Evolutionary conservation across 768 basidiomycete genomes (phyloP).

Genomic region (Ramaria rubella): DNA sequence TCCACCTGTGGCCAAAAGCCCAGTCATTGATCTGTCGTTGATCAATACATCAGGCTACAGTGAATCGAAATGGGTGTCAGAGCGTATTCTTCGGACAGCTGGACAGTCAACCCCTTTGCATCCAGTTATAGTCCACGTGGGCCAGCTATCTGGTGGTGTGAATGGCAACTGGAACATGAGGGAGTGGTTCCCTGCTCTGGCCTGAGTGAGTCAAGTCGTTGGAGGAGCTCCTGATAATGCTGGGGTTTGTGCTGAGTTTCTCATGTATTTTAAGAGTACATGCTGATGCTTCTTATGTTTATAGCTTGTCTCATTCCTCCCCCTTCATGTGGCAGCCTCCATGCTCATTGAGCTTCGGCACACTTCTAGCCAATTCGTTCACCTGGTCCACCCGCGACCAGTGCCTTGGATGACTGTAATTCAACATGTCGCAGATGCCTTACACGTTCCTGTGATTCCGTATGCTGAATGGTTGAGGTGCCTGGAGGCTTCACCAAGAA

Average conservation of each 20-base stretch:
- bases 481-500: no score
- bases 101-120: slow-evolving; percentile 11
- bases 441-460: slow-evolving; percentile 25
- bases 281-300: neutral
- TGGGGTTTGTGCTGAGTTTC: neutral
- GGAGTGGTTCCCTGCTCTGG: slow-evolving; percentile 16
- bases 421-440: slow-evolving; percentile 14
- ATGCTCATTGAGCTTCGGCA: slow-evolving; percentile 34
- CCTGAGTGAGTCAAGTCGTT: slow-evolving; percentile 1
- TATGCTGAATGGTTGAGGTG: slow-evolving; percentile 26
- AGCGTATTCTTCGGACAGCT: slow-evolving; percentile 11
- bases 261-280: neutral
- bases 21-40: neutral
- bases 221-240: neutral
- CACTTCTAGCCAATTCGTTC: no score
- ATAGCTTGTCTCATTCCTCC: slow-evolving; percentile 11
- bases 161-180: slow-evolving; percentile 15
- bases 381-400: no score
- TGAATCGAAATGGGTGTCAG: slow-evolving; percentile 15
- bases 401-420: slow-evolving; percentile 33
- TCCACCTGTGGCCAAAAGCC: neutral
- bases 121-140: slow-evolving; percentile 13
- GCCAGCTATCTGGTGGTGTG: slow-evolving; percentile 13
- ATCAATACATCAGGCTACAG: neutral
- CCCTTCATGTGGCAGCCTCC: slow-evolving; percentile 23